A percentile compares a stretch with the other conserved stretches of the same genome.
Conservation (phyloP, 2,329 filamentous ascomycete genomes). For the Verticillium isaacii region DNA sequence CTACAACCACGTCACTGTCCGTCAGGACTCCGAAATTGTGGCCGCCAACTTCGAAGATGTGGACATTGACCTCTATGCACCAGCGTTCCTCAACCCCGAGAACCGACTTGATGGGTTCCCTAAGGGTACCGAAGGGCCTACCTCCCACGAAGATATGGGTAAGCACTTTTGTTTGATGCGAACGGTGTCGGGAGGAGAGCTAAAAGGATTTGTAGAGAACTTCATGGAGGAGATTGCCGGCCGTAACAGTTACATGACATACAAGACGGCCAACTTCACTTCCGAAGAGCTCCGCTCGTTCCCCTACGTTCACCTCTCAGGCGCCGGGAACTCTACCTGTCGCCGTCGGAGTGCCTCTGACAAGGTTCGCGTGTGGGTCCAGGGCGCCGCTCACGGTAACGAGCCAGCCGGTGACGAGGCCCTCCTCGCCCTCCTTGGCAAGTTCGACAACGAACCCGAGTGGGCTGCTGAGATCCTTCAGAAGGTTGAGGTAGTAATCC, state of each 20-base stretch:
- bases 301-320: conserved; percentile 12
- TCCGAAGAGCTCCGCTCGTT: conserved; percentile 13
- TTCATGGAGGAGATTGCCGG: conserved; percentile 10
- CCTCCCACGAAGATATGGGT: conserved; percentile 13
- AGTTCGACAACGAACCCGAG: conserved; percentile 20
- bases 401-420: conserved; percentile 26
- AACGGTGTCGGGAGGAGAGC: background rate
- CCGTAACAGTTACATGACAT: conserved; percentile 13
- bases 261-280: conserved; percentile 12
- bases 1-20: conserved; percentile 10
- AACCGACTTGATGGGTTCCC: conserved; percentile 10
- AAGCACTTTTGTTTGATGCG: background rate
- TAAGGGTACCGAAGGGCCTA: conserved; percentile 13
- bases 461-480: conserved; percentile 22
- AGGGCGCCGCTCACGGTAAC: conserved; percentile 26
- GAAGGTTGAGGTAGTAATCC: conserved; percentile 21
- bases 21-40: conserved; percentile 8
- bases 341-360: background rate
- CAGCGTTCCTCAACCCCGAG: conserved; percentile 10
- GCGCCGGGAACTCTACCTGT: background rate
- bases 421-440: conserved; percentile 22
- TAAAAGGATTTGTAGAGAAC: conserved; percentile 1
- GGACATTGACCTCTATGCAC: conserved; percentile 12
- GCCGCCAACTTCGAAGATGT: conserved; percentile 9
- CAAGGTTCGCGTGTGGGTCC: conserved; percentile 26